Conservation (phyloP, 2,329 filamentous ascomycete genomes). For the Colletotrichum camelliae region DNA sequence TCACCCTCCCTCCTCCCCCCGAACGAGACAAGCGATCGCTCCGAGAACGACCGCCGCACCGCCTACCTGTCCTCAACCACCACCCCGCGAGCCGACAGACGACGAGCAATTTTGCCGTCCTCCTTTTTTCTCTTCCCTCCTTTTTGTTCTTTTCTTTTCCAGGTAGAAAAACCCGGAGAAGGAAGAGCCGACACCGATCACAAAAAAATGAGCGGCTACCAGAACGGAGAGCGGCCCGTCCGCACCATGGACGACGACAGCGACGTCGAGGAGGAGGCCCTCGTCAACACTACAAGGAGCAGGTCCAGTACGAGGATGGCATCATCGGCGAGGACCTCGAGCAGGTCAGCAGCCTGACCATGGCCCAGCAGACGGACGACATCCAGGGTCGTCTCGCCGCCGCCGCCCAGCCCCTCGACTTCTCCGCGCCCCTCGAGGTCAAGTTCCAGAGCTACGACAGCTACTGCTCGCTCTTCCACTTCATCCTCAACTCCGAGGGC, state of each 20-base stretch:
- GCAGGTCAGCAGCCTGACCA: slow-evolving; percentile 71
- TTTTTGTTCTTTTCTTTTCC: background rate
- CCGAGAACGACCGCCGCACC: slow-evolving; percentile 1
- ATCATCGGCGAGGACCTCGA: slow-evolving; percentile 75
- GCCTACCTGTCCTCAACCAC: slow-evolving; percentile 17
- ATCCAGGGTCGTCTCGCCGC: slow-evolving; percentile 91
- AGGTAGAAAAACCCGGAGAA: background rate
- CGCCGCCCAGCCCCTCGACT: slow-evolving; percentile 93
- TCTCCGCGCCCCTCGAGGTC: slow-evolving; percentile 91
- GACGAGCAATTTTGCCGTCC: background rate
- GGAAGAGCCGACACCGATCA: background rate
- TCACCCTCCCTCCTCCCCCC: background rate
- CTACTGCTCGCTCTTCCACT: slow-evolving; percentile 99
- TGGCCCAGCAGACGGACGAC: slow-evolving; percentile 81
- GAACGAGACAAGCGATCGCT: background rate
- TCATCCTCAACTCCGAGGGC: slow-evolving; percentile 98
- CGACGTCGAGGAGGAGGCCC: slow-evolving; percentile 93
- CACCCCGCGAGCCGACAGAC: background rate
- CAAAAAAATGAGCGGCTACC: slow-evolving; percentile 61
- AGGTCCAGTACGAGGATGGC: slow-evolving; percentile 91
- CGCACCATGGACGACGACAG: slow-evolving; percentile 76
- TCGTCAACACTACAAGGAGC: slow-evolving; percentile 95
- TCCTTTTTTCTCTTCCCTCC: background rate
- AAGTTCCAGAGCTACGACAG: slow-evolving; percentile 99
- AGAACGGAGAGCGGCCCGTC: slow-evolving; percentile 65